Evolutionary conservation across 1,284 basidiomycete genomes (phyloP).

Genomic region (Macrocybe sp.): DNA sequence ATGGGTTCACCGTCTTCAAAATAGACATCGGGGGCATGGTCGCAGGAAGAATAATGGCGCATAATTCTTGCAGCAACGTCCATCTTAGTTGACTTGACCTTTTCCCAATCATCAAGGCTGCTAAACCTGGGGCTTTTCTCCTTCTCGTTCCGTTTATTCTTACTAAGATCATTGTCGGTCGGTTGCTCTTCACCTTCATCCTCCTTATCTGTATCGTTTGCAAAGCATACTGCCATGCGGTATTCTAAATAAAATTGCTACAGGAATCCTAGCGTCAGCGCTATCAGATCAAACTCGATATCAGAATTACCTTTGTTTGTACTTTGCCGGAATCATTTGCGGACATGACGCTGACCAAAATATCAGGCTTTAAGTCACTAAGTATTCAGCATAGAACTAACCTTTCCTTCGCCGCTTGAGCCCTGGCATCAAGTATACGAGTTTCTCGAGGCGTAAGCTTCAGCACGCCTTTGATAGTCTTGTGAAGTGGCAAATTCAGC

Average conservation of each 20-base stretch:
- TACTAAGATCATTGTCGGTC: no score
- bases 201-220: not conserved
- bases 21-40: constrained; percentile 8
- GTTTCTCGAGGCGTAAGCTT: constrained; percentile 17
- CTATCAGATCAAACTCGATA: no score
- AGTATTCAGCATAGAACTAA: constrained; percentile 10
- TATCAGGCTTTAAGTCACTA: no score
- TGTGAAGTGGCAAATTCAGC: constrained; percentile 18
- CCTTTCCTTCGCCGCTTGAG: constrained; percentile 15
- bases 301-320: not conserved
- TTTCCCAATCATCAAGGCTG: constrained; percentile 14
- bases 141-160: constrained; percentile 2
- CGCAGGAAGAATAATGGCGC: constrained; percentile 9
- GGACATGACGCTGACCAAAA: constrained; percentile 10
- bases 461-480: constrained; percentile 12
- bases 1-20: constrained; percentile 3
- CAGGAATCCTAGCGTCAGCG: not conserved
- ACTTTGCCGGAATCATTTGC: constrained; percentile 7
- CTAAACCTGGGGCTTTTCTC: constrained; percentile 12
- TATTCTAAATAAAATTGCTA: constrained; percentile 16
- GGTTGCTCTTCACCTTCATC: no score
- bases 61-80: constrained; percentile 10
- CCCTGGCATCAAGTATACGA: constrained; percentile 13
- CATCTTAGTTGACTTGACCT: constrained; percentile 18
- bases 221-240: constrained; percentile 11